Base-by-base conservation (phyloP, 768 basidiomycete genomes). In the Lyophyllum shimeji region DNA sequence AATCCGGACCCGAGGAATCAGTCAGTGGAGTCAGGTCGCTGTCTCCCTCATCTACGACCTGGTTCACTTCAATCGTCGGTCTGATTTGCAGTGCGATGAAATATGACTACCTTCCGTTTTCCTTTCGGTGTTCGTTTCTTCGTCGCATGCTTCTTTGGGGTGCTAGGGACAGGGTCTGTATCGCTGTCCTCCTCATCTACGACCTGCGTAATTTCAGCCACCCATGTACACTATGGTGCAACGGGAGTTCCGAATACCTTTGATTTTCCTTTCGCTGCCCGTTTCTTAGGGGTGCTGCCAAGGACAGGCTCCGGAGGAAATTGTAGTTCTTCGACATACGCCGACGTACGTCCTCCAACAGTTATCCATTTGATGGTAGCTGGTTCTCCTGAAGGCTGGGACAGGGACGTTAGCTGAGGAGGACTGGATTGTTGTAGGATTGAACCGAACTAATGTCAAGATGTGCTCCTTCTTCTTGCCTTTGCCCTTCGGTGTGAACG, bases 271-370 rank as follows among this genome's bases (percentile, higher is more conserved):
- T 33, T 33, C 12, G 31, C 31, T 12, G 7, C 21, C 7, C 48
- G 44, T 46, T 48, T 60, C n/a, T 43, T 58, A 6, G 25, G n/a
- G 11, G 29, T 17, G 13, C 18, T 13, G 27, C 31, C 44, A 20
- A 31, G 25, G 15, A n/a, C 15, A 39, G 45, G 20, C 13, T 24
- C 11, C 15, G 70, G 55, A 15, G 73, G 65, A 25, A 66, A 63
- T 66, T 90, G 90, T 9, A 90, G 71, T 68, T 90, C 82, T 12
- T 66, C 64, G 7, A 91, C 84, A 61, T 79, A 86, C 13, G 90
- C 90, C 2, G 89, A 89, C 7, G 90, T 91, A 15, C 89, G 77
- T 2, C 90, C 89, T 17, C 87, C 88, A 7, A 93, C 86, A 4
- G 84, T 89, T 52, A 87, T 67, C 81, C 85, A 92, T 62, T 81